Conservation (phyloP, 495 filamentous ascomycete species). For the Penicillium desertorum region DNA sequence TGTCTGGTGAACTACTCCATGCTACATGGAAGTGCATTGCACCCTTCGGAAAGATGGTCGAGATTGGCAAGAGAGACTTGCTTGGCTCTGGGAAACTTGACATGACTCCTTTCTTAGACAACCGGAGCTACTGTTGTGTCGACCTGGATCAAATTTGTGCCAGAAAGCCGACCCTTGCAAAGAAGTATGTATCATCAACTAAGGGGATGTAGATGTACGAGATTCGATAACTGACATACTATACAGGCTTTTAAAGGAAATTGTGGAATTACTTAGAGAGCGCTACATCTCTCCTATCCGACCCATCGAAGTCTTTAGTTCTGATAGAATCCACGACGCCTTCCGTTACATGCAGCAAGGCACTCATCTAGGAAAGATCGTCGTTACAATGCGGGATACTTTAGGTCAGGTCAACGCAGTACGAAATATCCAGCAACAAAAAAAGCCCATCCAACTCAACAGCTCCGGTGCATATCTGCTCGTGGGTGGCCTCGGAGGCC, state of each 20-base stretch:
- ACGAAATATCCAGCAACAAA: background rate
- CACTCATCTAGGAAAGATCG: slow-evolving; percentile 48
- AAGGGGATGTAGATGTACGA: background rate
- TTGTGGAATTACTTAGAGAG: slow-evolving; percentile 1
- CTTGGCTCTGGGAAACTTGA: slow-evolving; percentile 26
- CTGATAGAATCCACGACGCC: slow-evolving; percentile 22
- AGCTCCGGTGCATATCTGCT: slow-evolving; percentile 35
- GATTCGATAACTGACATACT: background rate
- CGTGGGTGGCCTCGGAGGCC: slow-evolving; percentile 50
- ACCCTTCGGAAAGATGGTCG: slow-evolving; percentile 32
- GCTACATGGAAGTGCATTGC: slow-evolving; percentile 34
- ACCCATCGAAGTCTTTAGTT: slow-evolving; percentile 25
- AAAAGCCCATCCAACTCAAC: background rate
- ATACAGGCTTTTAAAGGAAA: slow-evolving; percentile 5
- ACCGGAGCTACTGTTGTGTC: slow-evolving; percentile 27
- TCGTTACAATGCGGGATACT: slow-evolving; percentile 26
- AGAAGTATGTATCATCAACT: slow-evolving; percentile 12
- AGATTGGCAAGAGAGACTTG: slow-evolving; percentile 38
- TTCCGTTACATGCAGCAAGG: slow-evolving; percentile 39
- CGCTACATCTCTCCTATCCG: slow-evolving; percentile 40
- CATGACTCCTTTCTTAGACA: slow-evolving; percentile 36
- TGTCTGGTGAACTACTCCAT: slow-evolving; percentile 34
- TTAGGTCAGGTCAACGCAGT: background rate
- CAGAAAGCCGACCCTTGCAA: background rate
- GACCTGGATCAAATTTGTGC: slow-evolving; percentile 20